Base-by-base conservation (phyloP, 441 rosid species). In the Populus hybrid region DNA sequence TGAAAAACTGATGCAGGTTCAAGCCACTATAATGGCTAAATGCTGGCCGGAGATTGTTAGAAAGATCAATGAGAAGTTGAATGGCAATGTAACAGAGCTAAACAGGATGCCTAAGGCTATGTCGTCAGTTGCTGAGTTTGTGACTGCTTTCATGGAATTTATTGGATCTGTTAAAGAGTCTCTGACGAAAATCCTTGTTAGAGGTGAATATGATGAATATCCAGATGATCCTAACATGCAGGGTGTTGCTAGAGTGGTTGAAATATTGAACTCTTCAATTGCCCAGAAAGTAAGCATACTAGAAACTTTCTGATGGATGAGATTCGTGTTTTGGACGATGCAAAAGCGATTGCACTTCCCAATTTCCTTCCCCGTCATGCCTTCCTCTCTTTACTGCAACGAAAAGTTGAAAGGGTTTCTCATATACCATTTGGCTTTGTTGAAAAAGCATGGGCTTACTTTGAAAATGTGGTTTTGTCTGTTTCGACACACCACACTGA, bases 31-130 rank as follows among this genome's bases (percentile, higher is more conserved):
- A 38, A 85, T 85, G 5, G 40, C 78, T 0, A 76, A 70, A 2
- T 82, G 72, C 69, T 73, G 86, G 34, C 91, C 86, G 0, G 84
- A 67, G 11, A 85, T 82, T 1, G 84, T 74, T 0, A 24, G 72
- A 7, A 86, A 85, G 61, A 81, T 85, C 6, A 70, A 36, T 9
- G 67, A 80, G 6, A 88, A 86, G 82, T 64, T 81, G 68, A 80
- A 81, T 3, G 57, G 35, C 0, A 72, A 63, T 11, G 65, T 63
- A 3, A 2, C 66, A 0, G 87, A 85, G 63, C 40, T 86, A 4
- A 81, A 79, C 2, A 82, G 59, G 21, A 73, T 85, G 63, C 89
- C 89, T 2, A 69, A 82, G 57, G 32, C 70, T 18, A 28, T 79
- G 73, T 21, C 74, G 3, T 77, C 86, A 24, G 20, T 12, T 5